These are phyloP conservation scores for Avena atlantica DNA, from an alignment of 176 grass and related monocot genomes.

Conservation along the genomic window DNA sequence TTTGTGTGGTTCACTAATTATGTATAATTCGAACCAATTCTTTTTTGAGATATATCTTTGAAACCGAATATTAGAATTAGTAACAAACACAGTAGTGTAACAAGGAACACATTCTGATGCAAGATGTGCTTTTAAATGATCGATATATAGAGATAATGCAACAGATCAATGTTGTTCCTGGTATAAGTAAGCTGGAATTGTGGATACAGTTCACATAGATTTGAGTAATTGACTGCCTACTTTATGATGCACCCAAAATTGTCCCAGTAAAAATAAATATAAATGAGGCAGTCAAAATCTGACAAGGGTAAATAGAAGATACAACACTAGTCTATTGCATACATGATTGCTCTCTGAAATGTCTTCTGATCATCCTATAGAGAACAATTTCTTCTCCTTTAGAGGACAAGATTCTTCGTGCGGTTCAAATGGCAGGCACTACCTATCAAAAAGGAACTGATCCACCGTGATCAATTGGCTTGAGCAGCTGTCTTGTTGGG, in stretches of 20 bases:
- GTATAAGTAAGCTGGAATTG: not conserved
- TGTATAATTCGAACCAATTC: not conserved
- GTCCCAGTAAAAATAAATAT: conserved; percentile 29
- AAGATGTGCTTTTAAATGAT: not conserved
- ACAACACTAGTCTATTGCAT: conserved; percentile 5
- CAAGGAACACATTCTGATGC: not conserved
- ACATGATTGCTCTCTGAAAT: conserved; percentile 16
- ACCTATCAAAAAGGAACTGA: not conserved
- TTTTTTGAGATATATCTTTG: not conserved
- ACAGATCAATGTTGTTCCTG: not conserved
- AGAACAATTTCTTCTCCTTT: conserved; percentile 11
- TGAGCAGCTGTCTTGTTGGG: conserved; percentile 56
- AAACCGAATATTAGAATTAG: not conserved
- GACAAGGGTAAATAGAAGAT: conserved; percentile 40
- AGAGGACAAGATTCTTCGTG: not conserved
- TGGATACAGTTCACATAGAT: not conserved
- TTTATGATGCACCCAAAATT: conserved; percentile 1
- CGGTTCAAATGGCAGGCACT: not conserved
- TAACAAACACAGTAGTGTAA: not conserved
- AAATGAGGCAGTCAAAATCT: conserved; percentile 19
- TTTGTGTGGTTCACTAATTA: not conserved
- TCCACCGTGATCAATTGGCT: conserved; percentile 29
- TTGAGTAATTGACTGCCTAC: not conserved
- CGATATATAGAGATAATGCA: not conserved
- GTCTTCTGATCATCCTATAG: not conserved